These are phyloP conservation scores for Botryobasidium botryosum DNA, from an alignment of 768 basidiomycete genomes.

Conservation along the genomic window DNA sequence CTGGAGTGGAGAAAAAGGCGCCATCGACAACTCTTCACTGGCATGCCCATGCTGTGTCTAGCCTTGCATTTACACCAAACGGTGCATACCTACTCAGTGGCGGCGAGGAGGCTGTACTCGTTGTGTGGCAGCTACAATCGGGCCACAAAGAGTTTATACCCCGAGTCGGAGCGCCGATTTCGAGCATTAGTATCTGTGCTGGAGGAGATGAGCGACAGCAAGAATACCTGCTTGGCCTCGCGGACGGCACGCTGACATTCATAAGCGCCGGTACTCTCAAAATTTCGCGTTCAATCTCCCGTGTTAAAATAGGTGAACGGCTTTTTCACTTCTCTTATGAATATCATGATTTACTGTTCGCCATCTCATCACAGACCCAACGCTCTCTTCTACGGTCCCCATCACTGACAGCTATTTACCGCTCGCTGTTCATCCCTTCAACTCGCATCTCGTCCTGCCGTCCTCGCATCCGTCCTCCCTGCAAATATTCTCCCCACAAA, in stretches of 20 bases:
- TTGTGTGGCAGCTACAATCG: slow-evolving; percentile 87
- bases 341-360: background rate
- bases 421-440: slow-evolving; percentile 55
- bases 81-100: slow-evolving; percentile 88
- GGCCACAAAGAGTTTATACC: slow-evolving; percentile 87
- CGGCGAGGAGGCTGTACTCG: slow-evolving; percentile 91
- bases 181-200: slow-evolving; percentile 39
- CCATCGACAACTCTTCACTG: slow-evolving; percentile 83
- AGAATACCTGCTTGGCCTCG: slow-evolving; percentile 70
- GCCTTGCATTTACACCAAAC: slow-evolving; percentile 72
- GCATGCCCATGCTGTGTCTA: slow-evolving; percentile 89
- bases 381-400: background rate
- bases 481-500: slow-evolving; percentile 67
- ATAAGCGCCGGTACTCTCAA: slow-evolving; percentile 55
- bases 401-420: slow-evolving; percentile 25
- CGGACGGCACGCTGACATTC: slow-evolving; percentile 67
- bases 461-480: slow-evolving; percentile 93
- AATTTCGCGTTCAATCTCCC: slow-evolving; percentile 52
- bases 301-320: slow-evolving; percentile 56
- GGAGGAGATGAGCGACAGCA: slow-evolving; percentile 39
- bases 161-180: slow-evolving; percentile 75
- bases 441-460: slow-evolving; percentile 67
- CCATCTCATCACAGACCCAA: background rate
- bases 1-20: slow-evolving; percentile 57
- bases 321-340: slow-evolving; percentile 7